phyloP scores from a whole-genome alignment of 352 stramenopile genomes.

The Globisporangium irregulare region DNA sequence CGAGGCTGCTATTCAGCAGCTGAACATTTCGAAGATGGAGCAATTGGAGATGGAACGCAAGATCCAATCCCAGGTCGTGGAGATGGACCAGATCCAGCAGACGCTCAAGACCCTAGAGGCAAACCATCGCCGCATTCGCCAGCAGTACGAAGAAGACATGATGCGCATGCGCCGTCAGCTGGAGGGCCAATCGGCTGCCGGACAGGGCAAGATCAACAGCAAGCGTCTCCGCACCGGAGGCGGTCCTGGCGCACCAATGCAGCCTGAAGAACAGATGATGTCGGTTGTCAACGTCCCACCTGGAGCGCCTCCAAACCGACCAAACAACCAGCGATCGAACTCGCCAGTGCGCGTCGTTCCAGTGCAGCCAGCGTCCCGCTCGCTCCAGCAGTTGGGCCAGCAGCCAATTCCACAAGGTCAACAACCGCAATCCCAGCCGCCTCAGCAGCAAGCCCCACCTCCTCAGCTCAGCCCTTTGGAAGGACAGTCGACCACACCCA shows the following conservation, averaged over 20 bases:
- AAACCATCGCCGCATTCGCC: conserved; percentile 77
- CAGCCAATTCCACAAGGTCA: conserved; percentile 38
- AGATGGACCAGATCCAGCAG: conserved; percentile 89
- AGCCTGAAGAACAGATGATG: conserved; percentile 61
- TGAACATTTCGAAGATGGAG: conserved; percentile 88
- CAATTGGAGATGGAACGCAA: conserved; percentile 87
- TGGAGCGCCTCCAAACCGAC: conserved; percentile 46
- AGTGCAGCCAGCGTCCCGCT: conserved; percentile 68
- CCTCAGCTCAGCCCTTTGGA: conserved; percentile 64
- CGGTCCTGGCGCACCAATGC: conserved; percentile 31
- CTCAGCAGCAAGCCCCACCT: conserved; percentile 28
- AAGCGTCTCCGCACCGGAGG: conserved; percentile 55
- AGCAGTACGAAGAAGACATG: conserved; percentile 86
- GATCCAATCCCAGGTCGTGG: conserved; percentile 81
- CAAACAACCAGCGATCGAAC: conserved; percentile 34
- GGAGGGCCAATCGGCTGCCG: conserved; percentile 41
- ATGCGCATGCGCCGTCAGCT: conserved; percentile 80
- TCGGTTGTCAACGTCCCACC: conserved; percentile 45
- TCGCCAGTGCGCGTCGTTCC: conserved; percentile 67
- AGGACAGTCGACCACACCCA: conserved; percentile 47
- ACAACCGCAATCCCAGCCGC: conserved; percentile 17
- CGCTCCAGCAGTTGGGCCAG: conserved; percentile 61
- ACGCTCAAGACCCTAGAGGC: conserved; percentile 80
- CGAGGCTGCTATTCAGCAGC: conserved; percentile 77
- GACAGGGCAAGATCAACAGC: conserved; percentile 38